Evolutionary conservation across 2,329 filamentous ascomycete genomes (phyloP).

Genomic region (Tolypocladium endophyticum): DNA sequence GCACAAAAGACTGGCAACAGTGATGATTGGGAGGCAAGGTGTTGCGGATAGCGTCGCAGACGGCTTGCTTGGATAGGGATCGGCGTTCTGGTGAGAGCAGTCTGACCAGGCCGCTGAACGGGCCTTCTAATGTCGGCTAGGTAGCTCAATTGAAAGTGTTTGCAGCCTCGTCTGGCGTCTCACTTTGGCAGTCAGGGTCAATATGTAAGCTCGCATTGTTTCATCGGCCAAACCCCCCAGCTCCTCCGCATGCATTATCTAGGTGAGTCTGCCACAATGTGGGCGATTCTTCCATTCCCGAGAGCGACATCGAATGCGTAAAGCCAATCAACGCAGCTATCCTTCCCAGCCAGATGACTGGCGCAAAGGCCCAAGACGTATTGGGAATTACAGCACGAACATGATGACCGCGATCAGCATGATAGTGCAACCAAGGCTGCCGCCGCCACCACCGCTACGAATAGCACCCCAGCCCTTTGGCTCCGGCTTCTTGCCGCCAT

Average conservation of each 20-base stretch:
- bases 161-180: background rate
- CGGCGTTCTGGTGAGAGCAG: background rate
- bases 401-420: constrained; percentile 24
- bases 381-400: constrained; percentile 17
- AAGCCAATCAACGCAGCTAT: background rate
- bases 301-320: background rate
- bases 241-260: background rate
- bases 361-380: background rate
- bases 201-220: background rate
- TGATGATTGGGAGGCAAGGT: background rate
- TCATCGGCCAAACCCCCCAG: background rate
- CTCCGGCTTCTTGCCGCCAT: constrained; percentile 20
- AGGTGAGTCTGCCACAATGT: background rate
- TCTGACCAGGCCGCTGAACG: background rate
- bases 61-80: background rate
- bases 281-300: background rate
- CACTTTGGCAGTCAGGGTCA: background rate
- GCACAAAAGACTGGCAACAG: background rate
- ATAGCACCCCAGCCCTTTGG: constrained; percentile 15
- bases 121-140: background rate
- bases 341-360: background rate
- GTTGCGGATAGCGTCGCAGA: background rate
- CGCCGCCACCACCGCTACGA: constrained; percentile 17
- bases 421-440: constrained; percentile 22
- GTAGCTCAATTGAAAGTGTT: background rate